phyloP scores from a whole-genome alignment of 192 early-diverging fungal genomes.

The Gigaspora rosea region DNA sequence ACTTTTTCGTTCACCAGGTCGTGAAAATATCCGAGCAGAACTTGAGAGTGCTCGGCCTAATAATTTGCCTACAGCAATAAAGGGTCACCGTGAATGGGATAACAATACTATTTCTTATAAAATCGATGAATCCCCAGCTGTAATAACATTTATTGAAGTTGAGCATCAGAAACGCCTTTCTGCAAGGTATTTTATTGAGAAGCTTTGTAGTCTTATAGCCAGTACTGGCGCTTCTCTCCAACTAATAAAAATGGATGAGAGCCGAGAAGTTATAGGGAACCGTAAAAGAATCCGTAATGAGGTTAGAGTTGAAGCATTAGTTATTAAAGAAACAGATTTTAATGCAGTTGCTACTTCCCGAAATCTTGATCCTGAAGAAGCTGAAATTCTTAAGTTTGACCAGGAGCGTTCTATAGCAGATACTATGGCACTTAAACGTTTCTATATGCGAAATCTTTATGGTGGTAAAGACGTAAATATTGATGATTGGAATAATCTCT shows the following conservation, averaged over 20 bases:
- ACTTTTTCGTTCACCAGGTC: constrained; percentile 5
- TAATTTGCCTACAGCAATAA: constrained; percentile 17
- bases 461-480: too few relatives aligned
- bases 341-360: too few relatives aligned
- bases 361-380: too few relatives aligned
- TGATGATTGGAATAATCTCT: too few relatives aligned
- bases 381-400: too few relatives aligned
- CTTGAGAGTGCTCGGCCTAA: background rate
- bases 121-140: constrained; percentile 9
- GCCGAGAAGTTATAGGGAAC: too few relatives aligned
- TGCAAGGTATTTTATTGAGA: constrained; percentile 4
- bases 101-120: constrained; percentile 13
- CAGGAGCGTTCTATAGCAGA: too few relatives aligned
- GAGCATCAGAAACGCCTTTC: constrained; percentile 17
- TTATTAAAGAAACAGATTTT: too few relatives aligned
- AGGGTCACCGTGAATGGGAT: background rate
- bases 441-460: too few relatives aligned
- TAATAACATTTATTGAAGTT: constrained; percentile 16
- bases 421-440: too few relatives aligned
- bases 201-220: constrained; percentile 5
- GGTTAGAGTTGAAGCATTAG: too few relatives aligned
- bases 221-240: constrained; percentile 2
- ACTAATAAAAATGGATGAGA: background rate
- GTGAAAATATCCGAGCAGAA: constrained; percentile 13
- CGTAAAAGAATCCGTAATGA: too few relatives aligned